Conservation (phyloP, 768 basidiomycete species). For the Coprinopsis cinerea region DNA sequence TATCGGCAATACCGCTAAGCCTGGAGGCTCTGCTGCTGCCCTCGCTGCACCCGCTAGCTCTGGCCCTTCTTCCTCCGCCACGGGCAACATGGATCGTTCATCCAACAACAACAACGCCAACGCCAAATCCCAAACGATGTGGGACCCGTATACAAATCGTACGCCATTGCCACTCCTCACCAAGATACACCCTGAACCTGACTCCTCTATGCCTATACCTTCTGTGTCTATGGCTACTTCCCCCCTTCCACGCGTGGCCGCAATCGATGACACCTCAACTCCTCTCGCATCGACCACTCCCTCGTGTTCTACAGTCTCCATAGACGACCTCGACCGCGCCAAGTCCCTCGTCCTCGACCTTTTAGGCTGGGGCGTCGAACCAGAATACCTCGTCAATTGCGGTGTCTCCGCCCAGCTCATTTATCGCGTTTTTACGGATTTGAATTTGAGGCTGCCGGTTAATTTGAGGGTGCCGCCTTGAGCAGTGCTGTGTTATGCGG, state of each 20-base stretch:
- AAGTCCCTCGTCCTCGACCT: constrained; percentile 41
- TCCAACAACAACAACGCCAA: neutral
- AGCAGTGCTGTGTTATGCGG: no score
- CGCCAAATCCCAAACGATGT: neutral
- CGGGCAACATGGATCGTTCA: no score
- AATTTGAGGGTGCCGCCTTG: constrained; percentile 31
- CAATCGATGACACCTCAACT: no score
- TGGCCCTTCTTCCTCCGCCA: no score
- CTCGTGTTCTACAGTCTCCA: constrained; percentile 2
- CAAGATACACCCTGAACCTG: neutral
- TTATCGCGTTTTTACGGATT: constrained; percentile 72
- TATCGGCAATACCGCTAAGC: neutral
- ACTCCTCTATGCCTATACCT: neutral
- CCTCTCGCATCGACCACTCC: neutral
- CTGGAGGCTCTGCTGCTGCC: neutral
- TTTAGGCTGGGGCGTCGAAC: constrained; percentile 48
- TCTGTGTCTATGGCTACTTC: neutral
- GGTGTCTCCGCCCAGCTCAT: constrained; percentile 48
- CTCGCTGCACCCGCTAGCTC: no score
- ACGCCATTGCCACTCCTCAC: neutral
- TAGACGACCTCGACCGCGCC: constrained; percentile 9
- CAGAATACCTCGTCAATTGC: constrained; percentile 40
- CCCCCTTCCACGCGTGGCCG: no score
- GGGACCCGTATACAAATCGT: constrained; percentile 11
- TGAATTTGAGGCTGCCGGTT: constrained; percentile 65